Conservation (phyloP, 2,329 filamentous ascomycete species). For the Endocalyx cinctus region DNA sequence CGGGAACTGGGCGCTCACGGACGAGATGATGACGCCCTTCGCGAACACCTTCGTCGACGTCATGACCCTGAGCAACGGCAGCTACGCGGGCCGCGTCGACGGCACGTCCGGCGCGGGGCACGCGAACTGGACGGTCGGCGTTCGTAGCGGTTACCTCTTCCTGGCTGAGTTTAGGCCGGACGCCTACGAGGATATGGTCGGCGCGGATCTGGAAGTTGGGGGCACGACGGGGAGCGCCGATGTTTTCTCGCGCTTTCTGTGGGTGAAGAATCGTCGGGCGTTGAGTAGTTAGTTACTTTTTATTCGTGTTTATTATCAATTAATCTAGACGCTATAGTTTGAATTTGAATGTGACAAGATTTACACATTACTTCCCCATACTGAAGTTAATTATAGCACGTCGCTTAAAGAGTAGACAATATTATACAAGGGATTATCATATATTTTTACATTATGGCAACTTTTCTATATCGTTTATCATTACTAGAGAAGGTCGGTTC, state of each 20-base stretch:
- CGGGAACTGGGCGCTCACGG: conserved; percentile 11
- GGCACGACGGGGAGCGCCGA: conserved; percentile 9
- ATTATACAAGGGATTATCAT: too few species aligned
- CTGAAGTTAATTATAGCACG: too few species aligned
- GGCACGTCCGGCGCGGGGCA: conserved; percentile 5
- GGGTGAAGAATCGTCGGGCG: conserved; percentile 12
- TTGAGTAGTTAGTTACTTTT: too few species aligned
- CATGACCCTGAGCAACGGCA: conserved; percentile 12
- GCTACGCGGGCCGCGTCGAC: conserved; percentile 10
- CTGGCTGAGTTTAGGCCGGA: conserved; percentile 13
- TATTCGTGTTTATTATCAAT: too few species aligned
- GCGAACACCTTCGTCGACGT: conserved; percentile 17
- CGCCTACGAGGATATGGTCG: conserved; percentile 12
- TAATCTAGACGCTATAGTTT: too few species aligned
- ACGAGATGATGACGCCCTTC: conserved; percentile 13
- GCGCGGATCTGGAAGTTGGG: conserved; percentile 8
- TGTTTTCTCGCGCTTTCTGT: conserved; percentile 10
- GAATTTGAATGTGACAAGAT: too few species aligned
- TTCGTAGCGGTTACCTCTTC: conserved; percentile 11
- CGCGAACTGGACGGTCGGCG: conserved; percentile 5
- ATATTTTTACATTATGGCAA: too few species aligned
- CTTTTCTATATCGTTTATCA: too few species aligned
- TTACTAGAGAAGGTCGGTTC: too few species aligned
- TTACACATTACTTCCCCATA: too few species aligned
- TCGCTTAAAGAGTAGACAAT: too few species aligned